These are phyloP conservation scores for Neurospora tetraspora DNA, from an alignment of 495 filamentous ascomycete species.

Conservation along the genomic window DNA sequence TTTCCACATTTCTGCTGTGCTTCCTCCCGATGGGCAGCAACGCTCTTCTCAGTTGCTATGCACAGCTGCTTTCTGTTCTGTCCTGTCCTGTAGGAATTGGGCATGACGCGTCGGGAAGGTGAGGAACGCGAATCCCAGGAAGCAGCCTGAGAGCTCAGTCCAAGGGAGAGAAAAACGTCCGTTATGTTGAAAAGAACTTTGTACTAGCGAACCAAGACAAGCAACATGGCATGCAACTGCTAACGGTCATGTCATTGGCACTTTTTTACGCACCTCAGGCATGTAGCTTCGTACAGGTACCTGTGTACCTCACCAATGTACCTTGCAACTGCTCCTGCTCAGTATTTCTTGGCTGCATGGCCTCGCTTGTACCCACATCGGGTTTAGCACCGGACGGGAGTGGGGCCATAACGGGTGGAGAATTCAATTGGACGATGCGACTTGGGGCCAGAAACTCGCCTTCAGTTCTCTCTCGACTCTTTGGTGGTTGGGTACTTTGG, in stretches of 20 bases:
- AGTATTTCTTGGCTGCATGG: background rate
- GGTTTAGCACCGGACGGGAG: background rate
- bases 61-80: background rate
- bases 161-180: background rate
- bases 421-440: background rate
- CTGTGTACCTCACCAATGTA: background rate
- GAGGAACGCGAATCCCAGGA: background rate
- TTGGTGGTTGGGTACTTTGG: background rate
- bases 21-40: background rate
- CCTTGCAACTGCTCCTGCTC: background rate
- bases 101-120: background rate
- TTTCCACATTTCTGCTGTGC: background rate
- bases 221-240: background rate
- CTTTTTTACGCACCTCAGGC: background rate
- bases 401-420: background rate
- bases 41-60: background rate
- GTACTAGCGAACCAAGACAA: background rate
- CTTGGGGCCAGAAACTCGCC: background rate
- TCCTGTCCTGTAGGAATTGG: background rate
- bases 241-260: background rate
- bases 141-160: background rate
- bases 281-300: background rate
- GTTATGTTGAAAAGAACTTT: background rate
- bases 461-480: no score
- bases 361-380: background rate